Base-by-base conservation (phyloP, 345 rosid genomes). In the Bruguiera sexangula region DNA sequence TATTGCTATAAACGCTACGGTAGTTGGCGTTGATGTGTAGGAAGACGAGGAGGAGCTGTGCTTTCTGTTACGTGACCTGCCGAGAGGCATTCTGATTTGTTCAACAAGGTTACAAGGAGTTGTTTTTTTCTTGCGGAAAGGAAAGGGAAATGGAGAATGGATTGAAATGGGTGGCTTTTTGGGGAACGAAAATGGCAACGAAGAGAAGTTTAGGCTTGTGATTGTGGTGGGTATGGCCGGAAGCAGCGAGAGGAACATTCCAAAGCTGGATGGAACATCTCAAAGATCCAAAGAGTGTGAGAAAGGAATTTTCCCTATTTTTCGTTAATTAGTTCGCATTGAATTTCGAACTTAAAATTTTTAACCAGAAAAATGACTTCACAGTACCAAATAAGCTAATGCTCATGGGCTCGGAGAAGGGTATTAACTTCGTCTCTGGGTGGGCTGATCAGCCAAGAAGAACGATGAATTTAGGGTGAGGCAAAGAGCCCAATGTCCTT, bases 1-100 rank as follows among this genome's bases (percentile, higher is more conserved):
- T 9, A 94, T 54, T 58, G 85, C 81, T 7, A 89, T 79, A 70
- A 94, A 88, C 19, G 85, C 69, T 5, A 95, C 60, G 13, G 91
- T 89, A 27, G 89, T 88, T 48, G 90, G 74, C 18, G 90, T 85
- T 22, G 94, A 88, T 3, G 87, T 74, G 75, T 87, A 84, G 0
- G 96, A 85, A 31, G 82, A 34, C 9, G 37, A 46, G 32, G 76
- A 63, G 15, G 76, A 73, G 81, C 34, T 39, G 6, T 88, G 83
- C 82, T 87, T 88, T 59, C 54, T 77, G 52, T 65, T 67, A 29
- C 97, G 92, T 6, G 88, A 83, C 62, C 85, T 84, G 5, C 18
- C 50, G 3, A 72, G 68, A 34, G 88, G 79, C 97, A 89, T 91
- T 46, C 46, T 65, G 27, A 15, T 30, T 67, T 18, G 26, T 63